phyloP scores from a whole-genome alignment of 2,329 filamentous ascomycete species.

The Fusarium sacchari region DNA sequence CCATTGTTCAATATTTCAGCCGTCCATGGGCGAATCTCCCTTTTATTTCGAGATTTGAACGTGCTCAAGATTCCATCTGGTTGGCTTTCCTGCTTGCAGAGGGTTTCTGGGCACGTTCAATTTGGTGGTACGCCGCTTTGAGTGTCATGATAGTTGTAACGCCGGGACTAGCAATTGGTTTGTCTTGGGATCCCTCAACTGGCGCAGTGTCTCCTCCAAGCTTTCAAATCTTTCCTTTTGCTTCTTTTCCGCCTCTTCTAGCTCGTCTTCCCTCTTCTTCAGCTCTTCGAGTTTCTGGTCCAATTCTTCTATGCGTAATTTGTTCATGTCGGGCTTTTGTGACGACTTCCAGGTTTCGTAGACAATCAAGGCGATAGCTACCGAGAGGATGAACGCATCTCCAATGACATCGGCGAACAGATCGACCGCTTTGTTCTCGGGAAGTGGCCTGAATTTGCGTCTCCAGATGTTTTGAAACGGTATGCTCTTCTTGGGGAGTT shows the following conservation, averaged over 20 bases:
- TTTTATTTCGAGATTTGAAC: not conserved
- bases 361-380: constrained; percentile 66
- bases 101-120: not conserved
- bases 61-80: not conserved
- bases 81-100: not conserved
- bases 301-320: constrained; percentile 63
- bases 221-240: constrained; percentile 59
- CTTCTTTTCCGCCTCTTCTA: constrained; percentile 57
- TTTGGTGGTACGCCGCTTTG: not conserved
- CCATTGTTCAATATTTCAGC: not conserved
- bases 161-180: constrained; percentile 63
- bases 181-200: constrained; percentile 65
- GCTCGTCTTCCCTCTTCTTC: constrained; percentile 59
- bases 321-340: constrained; percentile 69
- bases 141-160: constrained; percentile 38
- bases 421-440: constrained; percentile 72
- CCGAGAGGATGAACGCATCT: constrained; percentile 69
- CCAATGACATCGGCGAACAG: constrained; percentile 73
- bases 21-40: not conserved
- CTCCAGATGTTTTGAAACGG: constrained; percentile 66
- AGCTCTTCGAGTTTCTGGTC: constrained; percentile 60
- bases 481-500: constrained; percentile 40
- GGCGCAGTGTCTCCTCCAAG: constrained; percentile 64
- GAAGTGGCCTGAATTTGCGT: constrained; percentile 70
- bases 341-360: constrained; percentile 70